A percentile compares a stretch with the other conserved stretches of the same genome.
phyloP scores from a whole-genome alignment of 2,329 filamentous ascomycete species.

The Dactylellina leptospora region DNA sequence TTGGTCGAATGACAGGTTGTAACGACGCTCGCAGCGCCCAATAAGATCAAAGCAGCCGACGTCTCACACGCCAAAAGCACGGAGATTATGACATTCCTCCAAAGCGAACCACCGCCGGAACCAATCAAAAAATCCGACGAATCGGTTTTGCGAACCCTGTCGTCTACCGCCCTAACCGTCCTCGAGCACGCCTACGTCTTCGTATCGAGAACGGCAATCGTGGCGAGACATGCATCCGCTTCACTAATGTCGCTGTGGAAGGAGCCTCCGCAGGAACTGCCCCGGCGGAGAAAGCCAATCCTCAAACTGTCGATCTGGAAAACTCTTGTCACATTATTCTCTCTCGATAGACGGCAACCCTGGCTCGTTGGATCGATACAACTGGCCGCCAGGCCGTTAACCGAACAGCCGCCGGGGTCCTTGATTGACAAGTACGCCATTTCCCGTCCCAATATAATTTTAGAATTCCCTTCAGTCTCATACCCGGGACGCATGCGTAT shows the following conservation, averaged over 20 bases:
- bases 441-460: constrained; percentile 10
- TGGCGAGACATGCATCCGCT: constrained; percentile 46
- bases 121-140: constrained; percentile 39
- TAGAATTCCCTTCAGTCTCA: background rate
- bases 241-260: constrained; percentile 54
- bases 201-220: constrained; percentile 41
- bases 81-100: constrained; percentile 44
- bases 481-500: background rate
- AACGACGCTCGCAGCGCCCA: constrained; percentile 30
- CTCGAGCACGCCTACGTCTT: constrained; percentile 53
- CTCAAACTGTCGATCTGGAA: constrained; percentile 54
- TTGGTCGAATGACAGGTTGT: constrained; percentile 27
- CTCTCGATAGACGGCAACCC: constrained; percentile 54
- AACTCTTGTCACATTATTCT: constrained; percentile 53
- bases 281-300: constrained; percentile 51
- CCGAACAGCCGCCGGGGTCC: constrained; percentile 52
- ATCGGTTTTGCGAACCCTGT: constrained; percentile 16
- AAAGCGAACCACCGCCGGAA: constrained; percentile 39
- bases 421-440: constrained; percentile 54
- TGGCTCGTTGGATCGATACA: constrained; percentile 55
- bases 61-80: constrained; percentile 51
- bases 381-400: constrained; percentile 53
- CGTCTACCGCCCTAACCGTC: constrained; percentile 31
- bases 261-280: constrained; percentile 43
- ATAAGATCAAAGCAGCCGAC: constrained; percentile 43